Evolutionary conservation across 73 alveolate genomes (phyloP).

Genomic region (Tetrahymena borealis): DNA sequence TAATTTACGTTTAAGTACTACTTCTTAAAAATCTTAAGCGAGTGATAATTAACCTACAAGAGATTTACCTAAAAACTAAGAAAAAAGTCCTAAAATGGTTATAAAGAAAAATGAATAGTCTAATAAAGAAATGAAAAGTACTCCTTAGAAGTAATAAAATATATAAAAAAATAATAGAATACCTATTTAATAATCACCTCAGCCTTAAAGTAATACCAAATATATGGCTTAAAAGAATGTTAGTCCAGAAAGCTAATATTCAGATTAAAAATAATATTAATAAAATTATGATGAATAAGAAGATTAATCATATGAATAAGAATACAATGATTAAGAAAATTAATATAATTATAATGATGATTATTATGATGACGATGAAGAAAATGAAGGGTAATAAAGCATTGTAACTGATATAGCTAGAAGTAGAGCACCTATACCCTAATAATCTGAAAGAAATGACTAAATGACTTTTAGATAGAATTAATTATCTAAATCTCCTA

Average conservation of each 20-base stretch:
- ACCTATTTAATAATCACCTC: neutral
- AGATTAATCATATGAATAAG: too few relatives aligned
- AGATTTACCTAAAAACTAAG: neutral
- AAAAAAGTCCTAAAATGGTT: neutral
- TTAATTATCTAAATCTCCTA: neutral
- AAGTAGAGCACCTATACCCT: neutral
- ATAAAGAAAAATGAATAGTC: neutral
- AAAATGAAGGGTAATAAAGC: neutral
- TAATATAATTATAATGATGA: too few relatives aligned
- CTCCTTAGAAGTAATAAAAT: neutral
- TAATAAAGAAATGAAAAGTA: neutral
- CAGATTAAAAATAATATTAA: neutral
- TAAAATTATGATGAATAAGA: neutral
- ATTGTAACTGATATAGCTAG: neutral
- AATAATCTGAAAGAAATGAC: neutral
- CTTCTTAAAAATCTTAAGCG: neutral
- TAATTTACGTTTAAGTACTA: neutral
- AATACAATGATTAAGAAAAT: too few relatives aligned
- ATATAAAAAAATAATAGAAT: neutral
- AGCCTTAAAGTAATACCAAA: neutral
- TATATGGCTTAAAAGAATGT: too few relatives aligned
- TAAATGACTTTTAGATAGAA: neutral
- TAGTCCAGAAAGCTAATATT: too few relatives aligned
- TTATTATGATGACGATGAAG: too few relatives aligned
- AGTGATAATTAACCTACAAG: neutral